Evolutionary conservation across 2,329 filamentous ascomycete genomes (phyloP).

Genomic region (Blumeria hordei): DNA sequence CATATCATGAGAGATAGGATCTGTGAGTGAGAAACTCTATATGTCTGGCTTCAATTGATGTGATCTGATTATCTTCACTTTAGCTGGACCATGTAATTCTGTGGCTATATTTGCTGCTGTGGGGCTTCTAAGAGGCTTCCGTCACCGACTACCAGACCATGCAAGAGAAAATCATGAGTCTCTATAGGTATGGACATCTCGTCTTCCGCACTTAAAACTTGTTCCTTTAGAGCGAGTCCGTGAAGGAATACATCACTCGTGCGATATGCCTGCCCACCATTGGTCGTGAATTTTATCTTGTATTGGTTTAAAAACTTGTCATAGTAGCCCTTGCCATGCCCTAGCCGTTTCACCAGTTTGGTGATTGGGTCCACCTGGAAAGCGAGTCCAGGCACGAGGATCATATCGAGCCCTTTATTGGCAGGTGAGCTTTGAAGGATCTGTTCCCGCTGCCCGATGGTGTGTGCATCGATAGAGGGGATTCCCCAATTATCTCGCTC

Average conservation of each 20-base stretch:
- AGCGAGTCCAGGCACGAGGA: constrained; percentile 79
- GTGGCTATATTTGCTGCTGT: too few relatives aligned
- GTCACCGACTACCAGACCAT: constrained; percentile 52
- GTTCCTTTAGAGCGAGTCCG: constrained; percentile 67
- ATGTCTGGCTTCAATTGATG: too few relatives aligned
- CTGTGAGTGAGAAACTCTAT: too few relatives aligned
- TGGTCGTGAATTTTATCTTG: constrained; percentile 19
- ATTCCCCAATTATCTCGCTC: constrained; percentile 78
- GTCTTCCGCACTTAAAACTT: constrained; percentile 38
- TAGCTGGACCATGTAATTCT: too few relatives aligned
- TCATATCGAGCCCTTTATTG: constrained; percentile 44
- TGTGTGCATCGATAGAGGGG: constrained; percentile 49
- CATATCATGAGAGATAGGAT: too few relatives aligned
- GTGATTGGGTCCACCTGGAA: constrained; percentile 42
- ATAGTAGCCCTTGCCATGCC: constrained; percentile 93
- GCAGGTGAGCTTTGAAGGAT: constrained; percentile 36
- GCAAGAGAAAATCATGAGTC: constrained; percentile 53
- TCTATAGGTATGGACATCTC: constrained; percentile 48
- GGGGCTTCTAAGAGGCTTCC: constrained; percentile 28
- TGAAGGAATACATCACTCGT: constrained; percentile 22
- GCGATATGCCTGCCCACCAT: neutral
- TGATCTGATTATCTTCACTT: too few relatives aligned
- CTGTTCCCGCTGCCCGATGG: constrained; percentile 41
- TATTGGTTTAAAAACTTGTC: constrained; percentile 76
- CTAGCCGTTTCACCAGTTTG: constrained; percentile 45